These are phyloP conservation scores for Tetracladium marchalianum DNA, from an alignment of 495 filamentous ascomycete species.

Conservation along the genomic window DNA sequence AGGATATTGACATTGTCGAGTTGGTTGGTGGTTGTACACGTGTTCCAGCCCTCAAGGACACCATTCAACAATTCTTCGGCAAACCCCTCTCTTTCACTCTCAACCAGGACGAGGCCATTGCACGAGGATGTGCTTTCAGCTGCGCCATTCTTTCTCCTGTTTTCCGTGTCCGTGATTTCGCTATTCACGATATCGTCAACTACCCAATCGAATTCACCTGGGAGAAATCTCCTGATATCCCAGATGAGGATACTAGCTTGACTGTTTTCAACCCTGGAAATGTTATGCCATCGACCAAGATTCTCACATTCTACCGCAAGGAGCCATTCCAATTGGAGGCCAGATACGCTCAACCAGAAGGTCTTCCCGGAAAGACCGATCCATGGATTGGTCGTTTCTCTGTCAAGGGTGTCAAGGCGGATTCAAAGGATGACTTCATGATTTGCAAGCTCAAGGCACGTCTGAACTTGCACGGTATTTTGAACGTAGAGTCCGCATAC, in stretches of 20 bases:
- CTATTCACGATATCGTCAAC: conserved; percentile 91
- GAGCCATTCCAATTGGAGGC: conserved; percentile 96
- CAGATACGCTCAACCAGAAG: conserved; percentile 77
- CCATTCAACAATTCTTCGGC: conserved; percentile 80
- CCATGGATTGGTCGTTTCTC: conserved; percentile 96
- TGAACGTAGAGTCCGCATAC: conserved; percentile 96
- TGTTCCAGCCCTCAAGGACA: conserved; percentile 86
- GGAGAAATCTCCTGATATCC: conserved; percentile 98
- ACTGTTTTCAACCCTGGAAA: conserved; percentile 98
- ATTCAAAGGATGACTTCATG: conserved; percentile 88
- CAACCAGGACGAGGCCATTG: conserved; percentile 97
- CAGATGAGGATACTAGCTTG: conserved; percentile 95
- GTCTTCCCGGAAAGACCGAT: conserved; percentile 82
- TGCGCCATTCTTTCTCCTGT: conserved; percentile 96
- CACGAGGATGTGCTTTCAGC: conserved; percentile 93
- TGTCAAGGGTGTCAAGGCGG: conserved; percentile 79
- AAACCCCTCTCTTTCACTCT: conserved; percentile 92
- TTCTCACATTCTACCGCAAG: conserved; percentile 98
- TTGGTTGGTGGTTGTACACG: conserved; percentile 92
- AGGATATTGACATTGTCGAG: conserved; percentile 92
- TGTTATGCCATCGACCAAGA: conserved; percentile 97
- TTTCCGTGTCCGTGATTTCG: conserved; percentile 97
- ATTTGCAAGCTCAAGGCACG: conserved; percentile 99
- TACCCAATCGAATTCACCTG: conserved; percentile 99
- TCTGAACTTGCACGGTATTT: conserved; percentile 89